These are phyloP conservation scores for Glonium stellatum DNA, from an alignment of 495 filamentous ascomycete species.

Conservation along the genomic window DNA sequence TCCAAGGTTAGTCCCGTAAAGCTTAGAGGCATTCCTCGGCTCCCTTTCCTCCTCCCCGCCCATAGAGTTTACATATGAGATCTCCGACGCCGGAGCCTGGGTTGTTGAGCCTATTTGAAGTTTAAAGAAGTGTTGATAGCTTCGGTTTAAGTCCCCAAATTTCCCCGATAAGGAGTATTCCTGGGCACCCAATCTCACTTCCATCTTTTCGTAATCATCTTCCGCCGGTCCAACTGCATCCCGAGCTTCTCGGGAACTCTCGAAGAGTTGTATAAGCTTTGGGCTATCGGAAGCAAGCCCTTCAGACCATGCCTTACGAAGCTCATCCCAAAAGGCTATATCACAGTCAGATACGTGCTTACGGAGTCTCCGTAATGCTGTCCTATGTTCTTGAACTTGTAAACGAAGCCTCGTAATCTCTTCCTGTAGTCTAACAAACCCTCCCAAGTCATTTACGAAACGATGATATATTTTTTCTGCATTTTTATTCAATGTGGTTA, in stretches of 20 bases:
- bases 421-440: constrained; percentile 17
- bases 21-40: constrained; percentile 7
- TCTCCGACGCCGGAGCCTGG: constrained; percentile 3
- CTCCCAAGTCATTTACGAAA: constrained; percentile 21
- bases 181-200: constrained; percentile 13
- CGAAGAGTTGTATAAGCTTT: constrained; percentile 5
- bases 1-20: constrained; percentile 13
- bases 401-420: constrained; percentile 8
- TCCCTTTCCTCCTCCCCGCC: not conserved
- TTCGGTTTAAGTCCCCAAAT: constrained; percentile 11
- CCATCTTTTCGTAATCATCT: constrained; percentile 25
- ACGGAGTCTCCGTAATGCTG: constrained; percentile 1
- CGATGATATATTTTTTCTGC: constrained; percentile 13
- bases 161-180: constrained; percentile 21
- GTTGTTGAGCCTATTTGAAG: constrained; percentile 10
- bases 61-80: not conserved
- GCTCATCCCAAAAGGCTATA: constrained; percentile 7
- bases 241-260: constrained; percentile 7
- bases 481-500: not conserved
- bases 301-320: constrained; percentile 6
- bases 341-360: constrained; percentile 12
- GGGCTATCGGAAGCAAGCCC: constrained; percentile 1
- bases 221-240: constrained; percentile 23
- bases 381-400: constrained; percentile 15
- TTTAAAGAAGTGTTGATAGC: constrained; percentile 18